Base-by-base conservation (phyloP, 192 early-diverging fungal genomes). In the Irineochytrium annulatum region DNA sequence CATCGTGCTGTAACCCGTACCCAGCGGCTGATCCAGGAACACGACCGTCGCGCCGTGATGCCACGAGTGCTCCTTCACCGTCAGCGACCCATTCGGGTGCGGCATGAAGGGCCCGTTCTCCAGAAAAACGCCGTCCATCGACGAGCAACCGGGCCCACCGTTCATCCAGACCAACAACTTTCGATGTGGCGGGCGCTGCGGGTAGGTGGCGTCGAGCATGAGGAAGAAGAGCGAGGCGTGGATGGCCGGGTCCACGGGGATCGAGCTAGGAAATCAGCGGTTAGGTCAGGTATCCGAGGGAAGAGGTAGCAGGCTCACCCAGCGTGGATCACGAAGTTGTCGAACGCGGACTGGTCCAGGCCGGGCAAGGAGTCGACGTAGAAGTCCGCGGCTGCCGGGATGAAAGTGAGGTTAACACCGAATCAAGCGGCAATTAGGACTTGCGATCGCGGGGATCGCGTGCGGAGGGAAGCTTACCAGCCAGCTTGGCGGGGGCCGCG, bases 21-120 rank as follows among this genome's bases (percentile, higher is more conserved):
- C 85, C 20, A 77, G 72, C 3, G 87, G 87, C 73, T 88, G 87
- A 64, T 88, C 87, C 0, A 88, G 60, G 43, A 77, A 82, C 3
- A 78, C 59, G 3, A 61, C 30, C 28, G 30, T 51, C n/a, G 63
- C 56, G 30, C 53, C 34, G 34, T 30, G 4, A 41, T 31, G 31
- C 63, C 63, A 65, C 3, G 24, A 39, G 24, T 30, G 17, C 1
- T 52, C 24, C 14, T 61, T 65, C 3, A 46, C n/a, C 0, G 19
- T 43, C 5, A 62, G 24, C 73, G 49, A 29, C 64, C 34, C 26
- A 57, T 56, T 34, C 43, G 43, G 41, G 87, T 74, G 56, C 74
- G 61, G 59, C n/a, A n/a, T n/a, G n/a, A 76, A 87, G 17, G 81
- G 83, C 2, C 83, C 80, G 68, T 84, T 85, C 59, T 86, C 87